A percentile compares a stretch with the other conserved stretches of the same genome.
These are phyloP conservation scores for Aspergillus brunneoviolaceus DNA, from an alignment of 2,329 filamentous ascomycete genomes.

Conservation along the genomic window DNA sequence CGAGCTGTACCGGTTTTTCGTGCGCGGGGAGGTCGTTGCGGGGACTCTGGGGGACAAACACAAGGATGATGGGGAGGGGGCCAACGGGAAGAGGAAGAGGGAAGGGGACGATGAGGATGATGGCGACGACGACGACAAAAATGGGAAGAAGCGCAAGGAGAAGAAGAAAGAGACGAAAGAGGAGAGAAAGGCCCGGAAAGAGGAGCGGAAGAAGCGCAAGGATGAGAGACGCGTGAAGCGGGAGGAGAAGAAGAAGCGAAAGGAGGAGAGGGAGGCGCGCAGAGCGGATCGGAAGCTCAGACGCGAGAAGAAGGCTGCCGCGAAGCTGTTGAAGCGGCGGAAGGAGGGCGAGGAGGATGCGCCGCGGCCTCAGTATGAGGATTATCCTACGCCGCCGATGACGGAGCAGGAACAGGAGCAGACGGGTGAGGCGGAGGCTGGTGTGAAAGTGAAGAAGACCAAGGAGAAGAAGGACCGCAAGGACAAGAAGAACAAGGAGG, in stretches of 20 bases:
- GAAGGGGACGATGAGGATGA: too few relatives aligned
- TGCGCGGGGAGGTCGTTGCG: conserved; percentile 72
- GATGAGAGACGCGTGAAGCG: conserved; percentile 19
- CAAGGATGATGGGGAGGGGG: conserved; percentile 8
- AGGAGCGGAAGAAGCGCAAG: conserved; percentile 12
- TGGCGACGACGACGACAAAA: too few relatives aligned
- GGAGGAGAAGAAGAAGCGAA: conserved; percentile 23
- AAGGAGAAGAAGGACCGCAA: conserved; percentile 26
- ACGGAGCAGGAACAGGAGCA: conserved; percentile 25
- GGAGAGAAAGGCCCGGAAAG: conserved; percentile 31
- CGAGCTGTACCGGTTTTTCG: conserved; percentile 77
- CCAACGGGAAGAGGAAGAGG: conserved; percentile 1
- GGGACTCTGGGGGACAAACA: conserved; percentile 56
- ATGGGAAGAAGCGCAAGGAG: conserved; percentile 17
- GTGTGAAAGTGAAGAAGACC: conserved; percentile 19
- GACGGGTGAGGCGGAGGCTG: too few relatives aligned
- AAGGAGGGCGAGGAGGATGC: conserved; percentile 22
- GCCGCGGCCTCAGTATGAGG: conserved; percentile 21
- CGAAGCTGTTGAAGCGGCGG: conserved; percentile 11
- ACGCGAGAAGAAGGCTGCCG: conserved; percentile 15
- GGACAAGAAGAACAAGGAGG: conserved; percentile 24
- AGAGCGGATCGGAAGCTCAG: conserved; percentile 27
- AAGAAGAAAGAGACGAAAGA: conserved; percentile 28
- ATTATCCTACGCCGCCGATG: conserved; percentile 35
- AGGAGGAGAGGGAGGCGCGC: conserved; percentile 27